Evolutionary conservation across 208 protist species (phyloP).

Genomic region (Trichomonas vaginalis): DNA sequence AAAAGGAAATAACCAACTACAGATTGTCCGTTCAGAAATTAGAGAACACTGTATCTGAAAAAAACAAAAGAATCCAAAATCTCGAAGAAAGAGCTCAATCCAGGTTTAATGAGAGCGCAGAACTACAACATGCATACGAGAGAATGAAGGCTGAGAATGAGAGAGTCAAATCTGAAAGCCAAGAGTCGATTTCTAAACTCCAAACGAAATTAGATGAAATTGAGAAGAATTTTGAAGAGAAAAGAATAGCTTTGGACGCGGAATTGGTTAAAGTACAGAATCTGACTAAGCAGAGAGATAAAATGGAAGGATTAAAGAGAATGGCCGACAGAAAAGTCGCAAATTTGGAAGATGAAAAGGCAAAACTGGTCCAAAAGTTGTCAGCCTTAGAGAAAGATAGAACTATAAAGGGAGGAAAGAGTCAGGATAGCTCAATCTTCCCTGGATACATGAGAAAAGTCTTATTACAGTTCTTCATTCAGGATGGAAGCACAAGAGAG

Average conservation of each 20-base stretch:
- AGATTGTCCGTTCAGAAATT: neutral
- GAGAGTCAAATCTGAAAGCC: neutral
- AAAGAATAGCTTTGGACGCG: neutral
- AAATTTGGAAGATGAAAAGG: neutral
- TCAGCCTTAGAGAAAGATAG: neutral
- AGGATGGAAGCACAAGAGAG: neutral
- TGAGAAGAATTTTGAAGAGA: neutral
- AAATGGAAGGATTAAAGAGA: neutral
- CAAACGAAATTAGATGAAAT: neutral
- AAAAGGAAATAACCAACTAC: neutral
- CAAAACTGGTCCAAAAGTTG: neutral
- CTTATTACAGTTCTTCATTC: neutral
- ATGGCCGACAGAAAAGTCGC: neutral
- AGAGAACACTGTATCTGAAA: neutral
- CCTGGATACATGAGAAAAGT: constrained; percentile 2
- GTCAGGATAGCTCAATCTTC: neutral
- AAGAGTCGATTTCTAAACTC: no score
- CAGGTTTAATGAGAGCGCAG: neutral
- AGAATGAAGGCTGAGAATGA: neutral
- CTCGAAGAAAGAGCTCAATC: neutral
- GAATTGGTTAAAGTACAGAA: neutral
- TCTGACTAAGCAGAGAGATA: neutral
- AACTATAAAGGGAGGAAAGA: neutral
- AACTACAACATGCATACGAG: neutral
- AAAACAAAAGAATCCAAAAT: neutral